phyloP scores from a whole-genome alignment of 2,329 filamentous ascomycete genomes.

The Fusarium irregulare region DNA sequence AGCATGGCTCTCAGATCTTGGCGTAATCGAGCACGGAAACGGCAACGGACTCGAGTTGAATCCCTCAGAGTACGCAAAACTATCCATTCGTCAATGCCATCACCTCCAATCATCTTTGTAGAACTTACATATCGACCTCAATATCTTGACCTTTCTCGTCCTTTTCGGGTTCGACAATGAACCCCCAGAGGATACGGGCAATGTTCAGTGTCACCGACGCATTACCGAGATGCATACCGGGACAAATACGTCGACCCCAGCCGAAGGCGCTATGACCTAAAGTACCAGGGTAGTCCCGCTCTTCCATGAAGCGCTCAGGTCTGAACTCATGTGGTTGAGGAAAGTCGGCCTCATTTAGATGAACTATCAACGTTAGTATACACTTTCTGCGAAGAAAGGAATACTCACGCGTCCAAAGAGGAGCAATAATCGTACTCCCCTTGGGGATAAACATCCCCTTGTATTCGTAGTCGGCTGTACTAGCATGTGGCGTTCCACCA shows the following conservation, averaged over 20 bases:
- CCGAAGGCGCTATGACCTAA: conserved; percentile 56
- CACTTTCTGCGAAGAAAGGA: too few species aligned
- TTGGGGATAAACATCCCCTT: conserved; percentile 59
- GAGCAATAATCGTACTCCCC: conserved; percentile 56
- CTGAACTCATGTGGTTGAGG: conserved; percentile 54
- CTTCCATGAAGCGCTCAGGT: conserved; percentile 52
- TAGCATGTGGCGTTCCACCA: conserved; percentile 59
- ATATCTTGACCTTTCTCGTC: conserved; percentile 47
- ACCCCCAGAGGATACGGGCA: conserved; percentile 65
- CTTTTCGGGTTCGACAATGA: conserved; percentile 53
- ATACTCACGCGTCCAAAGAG: conserved; percentile 51
- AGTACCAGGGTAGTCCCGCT: conserved; percentile 51
- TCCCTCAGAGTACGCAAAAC: conserved; percentile 56
- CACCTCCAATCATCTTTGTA: too few species aligned
- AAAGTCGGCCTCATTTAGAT: conserved; percentile 56
- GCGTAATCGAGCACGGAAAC: conserved; percentile 54
- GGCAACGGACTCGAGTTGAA: conserved; percentile 57
- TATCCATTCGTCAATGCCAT: conserved; percentile 23
- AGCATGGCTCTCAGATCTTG: conserved; percentile 49
- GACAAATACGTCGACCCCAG: conserved; percentile 56
- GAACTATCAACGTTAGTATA: conserved; percentile 43
- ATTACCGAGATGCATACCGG: conserved; percentile 62
- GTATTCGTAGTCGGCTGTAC: conserved; percentile 55
- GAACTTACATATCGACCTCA: conserved; percentile 54
- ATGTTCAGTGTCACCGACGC: conserved; percentile 61